Evolutionary conservation across 2,329 filamentous ascomycete genomes (phyloP), one percentile per base, ranked within the genome.

Genomic region (Leptodontidium sp.): DNA sequence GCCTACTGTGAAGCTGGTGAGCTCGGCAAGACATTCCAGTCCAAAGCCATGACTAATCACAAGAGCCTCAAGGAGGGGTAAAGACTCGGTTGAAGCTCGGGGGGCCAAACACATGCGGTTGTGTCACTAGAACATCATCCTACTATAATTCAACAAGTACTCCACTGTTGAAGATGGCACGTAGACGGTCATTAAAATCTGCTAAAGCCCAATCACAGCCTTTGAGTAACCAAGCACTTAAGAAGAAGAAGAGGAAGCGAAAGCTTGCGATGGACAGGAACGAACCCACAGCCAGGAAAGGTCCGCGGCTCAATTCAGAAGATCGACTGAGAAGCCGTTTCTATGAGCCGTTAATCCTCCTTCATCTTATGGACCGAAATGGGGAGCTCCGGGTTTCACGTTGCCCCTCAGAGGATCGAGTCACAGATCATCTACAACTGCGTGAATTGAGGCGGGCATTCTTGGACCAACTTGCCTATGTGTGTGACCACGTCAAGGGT

Each of bases 321-420:
- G 57, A 68, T 61, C 57, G 66, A 12, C 65, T 71, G 17, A 61
- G 21, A 32, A 68, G 61, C 38, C 69, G 69, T 32, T 69, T 71
- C 53, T 69, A 69, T 61, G 64, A 69, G 65, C 69, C 69, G 15
- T 61, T 71, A 49, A 57, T 69, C 61, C 67, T 71, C 32, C 52
- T 69, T 26, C 65, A 71, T 66, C 26, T 71, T 68, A 35, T 71
- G 21, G 67, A 69, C 49, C 57, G 40, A 68, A 71, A 66, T 61
- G 69, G 67, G 64, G 38, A 67, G 21, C 64, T 65, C 24, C 45
- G 62, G 4, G 66, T 69, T 43, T 67, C 65, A n/a, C 67, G 55
- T 58, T 71, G 64, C 43, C 59, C 63, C 12, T 68, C 55, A 17
- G 59, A 64, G 62, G 63, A 70, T 55, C 49, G 7, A 55, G 52